Evolutionary conservation across 768 basidiomycete species (phyloP).

Genomic region (Lentinula detonsa): DNA sequence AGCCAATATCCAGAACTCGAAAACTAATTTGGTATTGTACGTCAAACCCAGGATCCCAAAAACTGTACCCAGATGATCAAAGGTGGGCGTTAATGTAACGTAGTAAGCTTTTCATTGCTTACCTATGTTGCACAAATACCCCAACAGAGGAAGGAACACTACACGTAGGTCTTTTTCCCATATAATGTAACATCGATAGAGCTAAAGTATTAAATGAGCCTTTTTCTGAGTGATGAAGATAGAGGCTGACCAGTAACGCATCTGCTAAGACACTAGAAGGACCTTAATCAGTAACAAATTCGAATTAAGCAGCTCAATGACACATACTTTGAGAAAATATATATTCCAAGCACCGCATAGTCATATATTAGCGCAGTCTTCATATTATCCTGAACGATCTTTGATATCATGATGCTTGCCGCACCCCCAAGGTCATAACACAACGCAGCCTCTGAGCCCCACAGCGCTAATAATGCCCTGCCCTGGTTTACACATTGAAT

Average conservation of each 20-base stretch:
- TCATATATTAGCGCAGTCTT: neutral
- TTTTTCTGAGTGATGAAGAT: neutral
- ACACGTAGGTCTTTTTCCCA: slow-evolving; percentile 11
- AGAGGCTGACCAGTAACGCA: neutral
- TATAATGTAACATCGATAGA: slow-evolving; percentile 17
- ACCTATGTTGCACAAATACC: slow-evolving; percentile 9
- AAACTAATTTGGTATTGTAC: neutral
- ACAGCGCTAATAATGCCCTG: neutral
- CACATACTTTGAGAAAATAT: neutral
- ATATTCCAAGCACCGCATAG: neutral
- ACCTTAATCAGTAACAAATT: neutral
- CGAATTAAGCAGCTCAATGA: neutral
- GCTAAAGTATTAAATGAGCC: slow-evolving; percentile 10
- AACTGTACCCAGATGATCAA: neutral
- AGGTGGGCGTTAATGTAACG: neutral
- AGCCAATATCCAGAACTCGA: neutral
- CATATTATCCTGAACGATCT: neutral
- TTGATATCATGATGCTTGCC: neutral
- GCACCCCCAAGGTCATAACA: neutral
- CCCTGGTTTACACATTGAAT: neutral
- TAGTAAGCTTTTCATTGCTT: neutral
- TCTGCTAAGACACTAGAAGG: neutral
- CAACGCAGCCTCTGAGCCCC: neutral
- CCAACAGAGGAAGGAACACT: slow-evolving; percentile 10
- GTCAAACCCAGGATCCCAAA: neutral